phyloP scores from a whole-genome alignment of 2,329 filamentous ascomycete species.

The Metarhizium anisopliae region DNA sequence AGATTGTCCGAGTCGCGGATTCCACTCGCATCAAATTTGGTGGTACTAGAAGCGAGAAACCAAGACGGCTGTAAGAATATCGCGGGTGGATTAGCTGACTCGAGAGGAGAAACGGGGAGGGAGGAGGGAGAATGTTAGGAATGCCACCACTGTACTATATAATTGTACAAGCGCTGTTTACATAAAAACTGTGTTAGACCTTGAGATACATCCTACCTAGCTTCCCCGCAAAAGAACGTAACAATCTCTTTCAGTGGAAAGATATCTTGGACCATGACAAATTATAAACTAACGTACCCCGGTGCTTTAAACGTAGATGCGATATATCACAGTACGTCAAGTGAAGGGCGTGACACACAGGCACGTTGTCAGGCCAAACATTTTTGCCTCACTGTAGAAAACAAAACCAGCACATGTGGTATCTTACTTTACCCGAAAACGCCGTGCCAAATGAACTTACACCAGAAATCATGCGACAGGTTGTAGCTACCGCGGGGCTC shows the following conservation, averaged over 20 bases:
- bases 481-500: conserved; percentile 29
- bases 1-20: conserved; percentile 76
- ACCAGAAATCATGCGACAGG: not conserved
- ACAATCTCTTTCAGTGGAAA: not conserved
- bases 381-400: not conserved
- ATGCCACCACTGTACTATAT: conserved; percentile 23
- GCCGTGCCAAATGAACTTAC: conserved; percentile 3
- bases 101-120: not conserved
- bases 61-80: conserved; percentile 57
- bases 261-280: not conserved
- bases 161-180: conserved; percentile 24
- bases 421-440: conserved; percentile 4
- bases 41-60: conserved; percentile 77
- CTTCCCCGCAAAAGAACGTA: not conserved
- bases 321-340: not conserved
- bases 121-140: not conserved
- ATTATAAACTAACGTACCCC: no score
- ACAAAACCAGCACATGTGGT: conserved; percentile 10
- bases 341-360: not conserved
- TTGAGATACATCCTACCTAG: not conserved
- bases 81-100: not conserved
- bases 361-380: not conserved
- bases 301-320: not conserved
- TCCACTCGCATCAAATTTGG: conserved; percentile 90
- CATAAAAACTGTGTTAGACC: conserved; percentile 9